Evolutionary conservation across 2,329 filamentous ascomycete genomes (phyloP).

Genomic region (Aureobasidium leucospermi): DNA sequence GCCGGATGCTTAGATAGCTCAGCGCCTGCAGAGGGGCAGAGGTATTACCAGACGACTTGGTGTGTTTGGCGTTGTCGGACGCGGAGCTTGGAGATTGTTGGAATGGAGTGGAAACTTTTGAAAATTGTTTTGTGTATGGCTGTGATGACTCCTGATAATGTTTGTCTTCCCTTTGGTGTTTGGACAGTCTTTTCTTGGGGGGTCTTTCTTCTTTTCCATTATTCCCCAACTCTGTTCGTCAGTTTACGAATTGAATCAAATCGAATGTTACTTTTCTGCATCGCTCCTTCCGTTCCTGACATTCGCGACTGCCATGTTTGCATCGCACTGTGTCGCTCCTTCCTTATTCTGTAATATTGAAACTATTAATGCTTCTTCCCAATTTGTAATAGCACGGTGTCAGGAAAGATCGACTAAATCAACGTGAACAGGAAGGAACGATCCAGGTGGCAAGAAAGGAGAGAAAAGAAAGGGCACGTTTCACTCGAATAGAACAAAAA

Average conservation of each 20-base stretch:
- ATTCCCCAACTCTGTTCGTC: background rate
- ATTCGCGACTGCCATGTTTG: no score
- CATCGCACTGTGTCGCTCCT: no score
- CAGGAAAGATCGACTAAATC: no score
- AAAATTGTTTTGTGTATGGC: background rate
- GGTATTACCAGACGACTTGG: background rate
- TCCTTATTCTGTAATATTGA: no score
- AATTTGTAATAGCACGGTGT: no score
- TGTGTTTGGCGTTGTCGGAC: background rate
- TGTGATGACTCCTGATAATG: background rate
- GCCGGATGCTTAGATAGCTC: slow-evolving; percentile 1
- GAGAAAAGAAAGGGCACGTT: no score
- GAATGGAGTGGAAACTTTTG: slow-evolving; percentile 1
- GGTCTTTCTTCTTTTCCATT: background rate
- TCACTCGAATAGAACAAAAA: no score
- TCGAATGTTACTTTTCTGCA: no score
- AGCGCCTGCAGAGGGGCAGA: background rate
- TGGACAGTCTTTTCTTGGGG: background rate
- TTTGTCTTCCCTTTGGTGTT: background rate
- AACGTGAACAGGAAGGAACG: no score
- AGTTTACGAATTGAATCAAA: background rate
- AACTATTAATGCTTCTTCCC: no score
- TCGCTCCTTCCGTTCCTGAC: no score
- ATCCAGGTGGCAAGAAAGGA: no score
- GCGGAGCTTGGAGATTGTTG: background rate